Evolutionary conservation across 441 rosid genomes (phyloP).

Genomic region (Hypseocharis bilobata): DNA sequence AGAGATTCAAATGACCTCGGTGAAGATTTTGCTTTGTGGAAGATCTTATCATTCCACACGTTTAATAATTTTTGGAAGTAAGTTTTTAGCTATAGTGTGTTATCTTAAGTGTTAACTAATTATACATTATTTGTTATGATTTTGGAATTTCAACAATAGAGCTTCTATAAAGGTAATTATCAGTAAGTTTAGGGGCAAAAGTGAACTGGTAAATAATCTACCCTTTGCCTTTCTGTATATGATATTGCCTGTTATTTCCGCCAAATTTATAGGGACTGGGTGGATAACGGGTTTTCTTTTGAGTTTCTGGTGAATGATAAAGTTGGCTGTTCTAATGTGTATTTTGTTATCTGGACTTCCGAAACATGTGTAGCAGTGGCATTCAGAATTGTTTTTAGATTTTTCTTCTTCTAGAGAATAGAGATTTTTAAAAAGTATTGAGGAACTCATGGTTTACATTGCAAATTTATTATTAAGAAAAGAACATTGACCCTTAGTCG

Average conservation of each 20-base stretch:
- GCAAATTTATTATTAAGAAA: too few species aligned
- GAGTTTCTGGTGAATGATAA: conserved; percentile 15
- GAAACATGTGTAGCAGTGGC: too few species aligned
- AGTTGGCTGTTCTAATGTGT: too few species aligned
- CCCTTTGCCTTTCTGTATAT: neutral
- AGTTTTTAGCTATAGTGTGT: conserved; percentile 1
- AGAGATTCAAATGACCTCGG: conserved; percentile 77
- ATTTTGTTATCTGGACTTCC: too few species aligned
- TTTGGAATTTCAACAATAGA: conserved; percentile 71
- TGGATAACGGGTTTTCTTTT: too few species aligned
- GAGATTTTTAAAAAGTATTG: too few species aligned
- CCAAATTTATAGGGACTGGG: too few species aligned
- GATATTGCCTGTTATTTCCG: neutral
- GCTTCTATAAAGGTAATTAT: conserved; percentile 85
- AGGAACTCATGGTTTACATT: too few species aligned
- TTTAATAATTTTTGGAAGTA: conserved; percentile 32
- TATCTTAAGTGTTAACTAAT: conserved; percentile 16
- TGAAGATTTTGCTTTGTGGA: conserved; percentile 90
- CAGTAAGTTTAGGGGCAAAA: conserved; percentile 91
- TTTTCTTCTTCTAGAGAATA: too few species aligned
- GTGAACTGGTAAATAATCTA: conserved; percentile 72
- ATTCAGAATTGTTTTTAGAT: too few species aligned
- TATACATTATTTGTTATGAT: conserved; percentile 10
- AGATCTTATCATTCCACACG: conserved; percentile 91
- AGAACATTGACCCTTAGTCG: too few species aligned